These are phyloP conservation scores for Azolla pinnata DNA, from an alignment of 75 land plant species.

Conservation along the genomic window DNA sequence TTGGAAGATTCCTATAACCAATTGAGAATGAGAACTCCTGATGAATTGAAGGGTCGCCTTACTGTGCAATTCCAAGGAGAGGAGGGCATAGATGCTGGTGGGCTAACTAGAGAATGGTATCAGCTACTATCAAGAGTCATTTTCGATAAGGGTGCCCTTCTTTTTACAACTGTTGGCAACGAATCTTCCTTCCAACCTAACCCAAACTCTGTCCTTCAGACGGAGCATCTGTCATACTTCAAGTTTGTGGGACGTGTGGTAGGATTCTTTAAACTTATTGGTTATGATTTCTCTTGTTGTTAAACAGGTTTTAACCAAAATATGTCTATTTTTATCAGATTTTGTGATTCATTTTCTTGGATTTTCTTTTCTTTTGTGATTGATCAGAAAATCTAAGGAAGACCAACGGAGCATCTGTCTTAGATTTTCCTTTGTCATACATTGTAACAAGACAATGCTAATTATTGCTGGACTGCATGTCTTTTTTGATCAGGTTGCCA, in stretches of 20 bases:
- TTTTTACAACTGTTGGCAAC: conserved; percentile 72
- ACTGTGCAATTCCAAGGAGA: conserved; percentile 80
- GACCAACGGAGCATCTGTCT: too few relatives aligned
- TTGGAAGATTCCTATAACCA: conserved; percentile 72
- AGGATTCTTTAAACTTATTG: conserved; percentile 6
- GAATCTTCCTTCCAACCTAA: conserved; percentile 70
- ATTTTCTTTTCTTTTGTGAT: background rate
- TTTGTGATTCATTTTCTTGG: background rate
- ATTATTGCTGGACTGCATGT: too few relatives aligned
- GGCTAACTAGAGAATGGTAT: conserved; percentile 78
- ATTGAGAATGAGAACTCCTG: conserved; percentile 48
- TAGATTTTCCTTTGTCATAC: too few relatives aligned
- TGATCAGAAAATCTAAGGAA: too few relatives aligned
- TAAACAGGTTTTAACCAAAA: too few relatives aligned
- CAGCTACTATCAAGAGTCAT: conserved; percentile 64
- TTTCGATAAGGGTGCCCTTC: conserved; percentile 73
- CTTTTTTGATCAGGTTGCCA: conserved; percentile 54
- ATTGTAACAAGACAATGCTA: too few relatives aligned
- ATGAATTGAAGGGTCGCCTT: conserved; percentile 58
- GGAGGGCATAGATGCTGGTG: conserved; percentile 83
- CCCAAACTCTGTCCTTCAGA: conserved; percentile 72
- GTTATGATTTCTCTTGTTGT: too few relatives aligned
- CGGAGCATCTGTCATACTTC: conserved; percentile 77
- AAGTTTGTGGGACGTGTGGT: conserved; percentile 82
- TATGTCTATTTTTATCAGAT: too few relatives aligned